Base-by-base conservation (phyloP, 2,329 filamentous ascomycete species). In the Monosporascus sp. region DNA sequence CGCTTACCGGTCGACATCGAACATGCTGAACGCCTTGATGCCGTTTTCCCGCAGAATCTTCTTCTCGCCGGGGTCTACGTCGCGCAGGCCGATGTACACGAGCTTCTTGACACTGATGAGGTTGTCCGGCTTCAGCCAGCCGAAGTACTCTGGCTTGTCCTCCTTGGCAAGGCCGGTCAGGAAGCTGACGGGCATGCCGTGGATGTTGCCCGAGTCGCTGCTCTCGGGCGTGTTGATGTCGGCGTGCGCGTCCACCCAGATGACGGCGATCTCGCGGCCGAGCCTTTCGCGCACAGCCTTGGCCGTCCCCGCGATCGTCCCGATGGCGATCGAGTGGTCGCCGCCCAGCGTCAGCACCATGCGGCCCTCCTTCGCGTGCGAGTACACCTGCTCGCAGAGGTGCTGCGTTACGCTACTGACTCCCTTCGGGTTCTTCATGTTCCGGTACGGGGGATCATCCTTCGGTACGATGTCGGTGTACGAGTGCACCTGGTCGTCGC, bases 11-110 rank as follows among this genome's bases (percentile, higher is more conserved):
- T 99, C 94, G 71, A 99, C 88, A 69, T 99, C 94, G 69, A 96
- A 94, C 94, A 99, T 99, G 75, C 88, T 93, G 68, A 97, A 99
- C 4, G 93, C 93, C 78, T 90, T 93, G 77, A 99, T 94, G 43
- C 88, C 87, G 66, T 97, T 78, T 60, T 97, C 90, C 54, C 87
- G 81, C 59, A 99, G 76, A 56, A 97, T 89, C 75, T 85, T 82
- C 86, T 97, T 97, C 85, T 99, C 94, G 43, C 85, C 89, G n/a
- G 82, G 73, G 69, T 99, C 94, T 31, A 97, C 91, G 68, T 97
- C 94, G 43, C 94, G 81, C 65, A 99, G 78, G 35, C 92, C 94
- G 69, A 99, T 99, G 74, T 99, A 99, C 37, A 99, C 94, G 55
- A 99, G 78, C 78, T 97, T 97, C 71, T 82, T 86, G 53, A 86